Conservation (phyloP, 1,284 basidiomycete species). For the Inonotus obliquus region DNA sequence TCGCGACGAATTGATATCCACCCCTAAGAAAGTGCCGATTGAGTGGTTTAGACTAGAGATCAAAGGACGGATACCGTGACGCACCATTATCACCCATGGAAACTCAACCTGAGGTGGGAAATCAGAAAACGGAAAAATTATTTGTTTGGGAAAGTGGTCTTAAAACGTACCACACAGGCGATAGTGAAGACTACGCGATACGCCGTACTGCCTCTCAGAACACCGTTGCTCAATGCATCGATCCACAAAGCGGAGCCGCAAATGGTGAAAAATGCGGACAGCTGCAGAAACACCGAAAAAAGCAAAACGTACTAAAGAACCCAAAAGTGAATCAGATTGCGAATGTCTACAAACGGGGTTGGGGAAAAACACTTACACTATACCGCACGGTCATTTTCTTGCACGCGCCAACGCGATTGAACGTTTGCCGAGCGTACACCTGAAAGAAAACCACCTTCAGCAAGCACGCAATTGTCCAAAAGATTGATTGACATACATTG, state of each 20-base stretch:
- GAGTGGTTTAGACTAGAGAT: not conserved
- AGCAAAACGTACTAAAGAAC: slow-evolving; percentile 21
- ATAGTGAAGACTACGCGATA: slow-evolving; percentile 21
- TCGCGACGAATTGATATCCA: slow-evolving; percentile 23
- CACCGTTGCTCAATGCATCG: slow-evolving; percentile 21
- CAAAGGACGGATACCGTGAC: not conserved
- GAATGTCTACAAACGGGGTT: not conserved
- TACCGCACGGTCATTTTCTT: slow-evolving; percentile 20
- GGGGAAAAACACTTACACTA: slow-evolving; percentile 3
- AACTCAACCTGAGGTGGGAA: slow-evolving; percentile 7
- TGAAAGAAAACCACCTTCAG: not conserved
- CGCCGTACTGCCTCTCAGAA: slow-evolving; percentile 9
- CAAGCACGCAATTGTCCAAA: too few relatives aligned
- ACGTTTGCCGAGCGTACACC: slow-evolving; percentile 21
- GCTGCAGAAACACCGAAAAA: slow-evolving; percentile 24
- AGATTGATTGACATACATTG: slow-evolving; percentile 7
- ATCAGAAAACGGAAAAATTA: not conserved
- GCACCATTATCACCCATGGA: slow-evolving; percentile 19
- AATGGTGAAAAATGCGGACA: slow-evolving; percentile 26
- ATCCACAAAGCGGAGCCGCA: slow-evolving; percentile 24
- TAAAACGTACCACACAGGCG: slow-evolving; percentile 18
- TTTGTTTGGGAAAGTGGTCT: not conserved
- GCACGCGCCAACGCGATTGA: slow-evolving; percentile 23
- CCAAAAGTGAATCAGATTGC: not conserved
- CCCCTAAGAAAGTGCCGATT: slow-evolving; percentile 13